A percentile compares a stretch with the other conserved stretches of the same genome.
These are phyloP conservation scores for Hyaloscypha variabilis DNA, from an alignment of 495 filamentous ascomycete genomes.

Conservation along the genomic window DNA sequence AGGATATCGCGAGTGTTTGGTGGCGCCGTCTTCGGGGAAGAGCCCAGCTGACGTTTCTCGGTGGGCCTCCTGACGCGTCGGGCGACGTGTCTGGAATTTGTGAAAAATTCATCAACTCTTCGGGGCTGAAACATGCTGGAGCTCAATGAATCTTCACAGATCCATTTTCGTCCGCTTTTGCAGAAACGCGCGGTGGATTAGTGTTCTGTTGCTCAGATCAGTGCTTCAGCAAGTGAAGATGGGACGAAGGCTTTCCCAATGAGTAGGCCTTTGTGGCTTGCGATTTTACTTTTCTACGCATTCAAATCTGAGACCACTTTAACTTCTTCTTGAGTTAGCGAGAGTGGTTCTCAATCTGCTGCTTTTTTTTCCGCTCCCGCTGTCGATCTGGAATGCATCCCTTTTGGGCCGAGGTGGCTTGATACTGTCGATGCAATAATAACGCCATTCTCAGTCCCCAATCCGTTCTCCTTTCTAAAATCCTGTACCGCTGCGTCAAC, in stretches of 20 bases:
- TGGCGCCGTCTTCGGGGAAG: not conserved
- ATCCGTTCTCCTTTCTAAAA: not conserved
- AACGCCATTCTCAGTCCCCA: not conserved
- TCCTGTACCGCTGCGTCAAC: not conserved
- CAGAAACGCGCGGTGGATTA: not conserved
- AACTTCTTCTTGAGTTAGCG: not conserved
- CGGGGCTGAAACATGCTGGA: no score
- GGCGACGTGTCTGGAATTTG: not conserved
- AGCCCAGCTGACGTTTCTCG: no score
- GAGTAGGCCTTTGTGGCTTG: not conserved
- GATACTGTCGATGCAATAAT: not conserved
- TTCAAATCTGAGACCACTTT: not conserved
- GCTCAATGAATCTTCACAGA: not conserved
- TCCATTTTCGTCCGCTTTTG: not conserved
- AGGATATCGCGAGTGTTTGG: no score
- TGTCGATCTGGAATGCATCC: not conserved
- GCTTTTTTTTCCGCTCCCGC: not conserved
- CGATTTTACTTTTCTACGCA: not conserved
- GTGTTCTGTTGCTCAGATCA: not conserved
- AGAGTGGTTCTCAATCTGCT: not conserved
- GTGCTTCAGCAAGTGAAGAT: not conserved
- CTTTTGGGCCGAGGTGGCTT: not conserved
- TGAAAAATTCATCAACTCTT: not conserved
- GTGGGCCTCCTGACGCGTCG: not conserved
- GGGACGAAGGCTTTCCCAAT: not conserved